Evolutionary conservation across 2,329 filamentous ascomycete species (phyloP), one percentile per base, ranked within the genome.

Genomic region (Trichoderma lentiforme): DNA sequence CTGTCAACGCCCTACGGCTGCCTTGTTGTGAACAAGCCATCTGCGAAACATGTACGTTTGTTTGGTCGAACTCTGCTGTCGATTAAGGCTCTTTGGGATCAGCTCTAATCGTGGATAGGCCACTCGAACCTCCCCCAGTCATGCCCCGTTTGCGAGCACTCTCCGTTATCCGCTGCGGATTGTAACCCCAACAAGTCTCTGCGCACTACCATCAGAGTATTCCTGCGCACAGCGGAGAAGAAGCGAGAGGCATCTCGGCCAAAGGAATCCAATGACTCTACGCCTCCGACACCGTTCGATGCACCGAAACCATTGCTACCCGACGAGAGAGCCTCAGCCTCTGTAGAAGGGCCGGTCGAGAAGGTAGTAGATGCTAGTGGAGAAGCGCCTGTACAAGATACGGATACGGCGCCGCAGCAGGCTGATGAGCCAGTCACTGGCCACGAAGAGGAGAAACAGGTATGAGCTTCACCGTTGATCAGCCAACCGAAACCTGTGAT

Each of bases 1-100:
- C 94, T 34, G 86, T 97, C 75, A 97, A 98, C 80, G 93, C 95
- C 9, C 97, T 94, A 81, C 93, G 95, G 74, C 86, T 98, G 32
- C 93, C 95, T 1, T 99, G 96, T 83, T 99, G 96, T 82, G 96
- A 98, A 79, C 95, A 97, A 80, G 91, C 93, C 53, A 97, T 98
- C 72, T 98, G 96, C 85, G 92, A 95, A 79, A 88, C 86, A 75
- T 99, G 96, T 98, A 74, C 70, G 76, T 70, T n/a, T 3, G 30
- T 57, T 18, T 30, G 18, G 18, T 43, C 26, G 51, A 6, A 15
- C 75, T 28, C 39, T 36, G 67, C 72, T 74, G 74, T 58, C 0
- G 28, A 32, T 12, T 9, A 56, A 56, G 28, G 28, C 28, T 11
- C 26, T 47, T 47, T 61, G 4, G 51, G 71, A 28, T 21, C 18